Percentiles rank a stretch among this genome's conserved stretches.
These are phyloP conservation scores for Panicum miliaceum DNA, from an alignment of 176 grass and related monocot genomes.

Conservation along the genomic window DNA sequence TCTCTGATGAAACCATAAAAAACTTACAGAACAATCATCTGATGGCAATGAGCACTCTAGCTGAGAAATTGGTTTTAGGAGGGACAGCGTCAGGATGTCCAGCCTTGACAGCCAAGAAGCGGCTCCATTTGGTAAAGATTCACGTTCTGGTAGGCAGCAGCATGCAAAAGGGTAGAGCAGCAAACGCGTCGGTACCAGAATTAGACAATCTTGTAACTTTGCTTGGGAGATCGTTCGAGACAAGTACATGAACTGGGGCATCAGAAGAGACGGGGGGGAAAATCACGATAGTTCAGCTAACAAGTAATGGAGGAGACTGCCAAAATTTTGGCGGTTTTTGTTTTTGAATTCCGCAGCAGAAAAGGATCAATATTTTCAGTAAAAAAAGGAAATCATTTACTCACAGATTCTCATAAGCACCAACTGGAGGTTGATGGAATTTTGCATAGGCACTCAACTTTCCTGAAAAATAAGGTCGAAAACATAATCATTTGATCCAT, in stretches of 20 bases:
- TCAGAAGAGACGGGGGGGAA: not conserved
- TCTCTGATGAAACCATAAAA: not conserved
- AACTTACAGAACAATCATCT: not conserved
- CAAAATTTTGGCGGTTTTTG: not conserved
- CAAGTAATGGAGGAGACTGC: not conserved
- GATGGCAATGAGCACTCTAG: not conserved
- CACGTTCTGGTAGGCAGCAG: slow-evolving; percentile 10
- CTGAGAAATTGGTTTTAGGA: not conserved
- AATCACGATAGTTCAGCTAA: not conserved
- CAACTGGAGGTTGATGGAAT: not conserved
- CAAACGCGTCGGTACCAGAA: not conserved
- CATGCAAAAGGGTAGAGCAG: not conserved
- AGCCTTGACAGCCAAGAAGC: not conserved
- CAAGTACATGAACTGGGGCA: not conserved
- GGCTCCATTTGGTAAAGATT: slow-evolving; percentile 11
- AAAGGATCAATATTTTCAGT: not conserved
- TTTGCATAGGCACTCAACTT: not conserved
- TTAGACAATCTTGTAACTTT: not conserved
- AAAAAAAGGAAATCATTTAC: not conserved
- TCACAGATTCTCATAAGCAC: not conserved
- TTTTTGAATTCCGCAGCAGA: not conserved
- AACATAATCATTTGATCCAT: not conserved
- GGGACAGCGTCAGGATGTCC: not conserved
- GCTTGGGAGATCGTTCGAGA: slow-evolving; percentile 8
- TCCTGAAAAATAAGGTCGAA: not conserved